phyloP scores from a whole-genome alignment of 2,329 filamentous ascomycete species.

The Exserohilum rostratum region DNA sequence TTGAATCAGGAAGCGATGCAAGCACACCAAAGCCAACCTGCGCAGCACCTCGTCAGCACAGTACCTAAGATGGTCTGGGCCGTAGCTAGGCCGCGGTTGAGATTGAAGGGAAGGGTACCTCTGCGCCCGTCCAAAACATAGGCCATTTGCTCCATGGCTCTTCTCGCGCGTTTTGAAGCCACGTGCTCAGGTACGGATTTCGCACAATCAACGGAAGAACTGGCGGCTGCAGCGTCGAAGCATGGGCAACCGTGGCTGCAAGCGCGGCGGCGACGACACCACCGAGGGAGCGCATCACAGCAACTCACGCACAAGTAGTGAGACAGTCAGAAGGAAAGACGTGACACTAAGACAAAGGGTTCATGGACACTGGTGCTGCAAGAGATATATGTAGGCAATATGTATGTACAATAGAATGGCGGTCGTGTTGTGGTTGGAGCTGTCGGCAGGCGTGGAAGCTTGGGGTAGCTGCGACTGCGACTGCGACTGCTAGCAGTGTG shows the following conservation, averaged over 20 bases:
- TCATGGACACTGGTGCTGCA: not conserved
- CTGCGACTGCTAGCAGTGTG: too few species aligned
- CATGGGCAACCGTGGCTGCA: constrained; percentile 52
- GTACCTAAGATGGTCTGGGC: not conserved
- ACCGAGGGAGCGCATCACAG: constrained; percentile 37
- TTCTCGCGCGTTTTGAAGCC: constrained; percentile 69
- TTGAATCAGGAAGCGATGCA: constrained; percentile 65
- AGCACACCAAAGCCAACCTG: constrained; percentile 68
- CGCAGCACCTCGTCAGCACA: constrained; percentile 16
- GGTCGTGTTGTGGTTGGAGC: constrained; percentile 13
- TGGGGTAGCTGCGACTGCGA: constrained; percentile 24
- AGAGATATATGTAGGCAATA: too few species aligned
- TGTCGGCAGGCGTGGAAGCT: constrained; percentile 25
- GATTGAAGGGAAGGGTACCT: constrained; percentile 49
- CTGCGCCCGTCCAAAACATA: constrained; percentile 79
- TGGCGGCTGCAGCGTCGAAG: constrained; percentile 62
- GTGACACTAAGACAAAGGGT: constrained; percentile 1
- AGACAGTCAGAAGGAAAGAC: not conserved
- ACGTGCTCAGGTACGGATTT: constrained; percentile 59
- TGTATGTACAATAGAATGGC: not conserved
- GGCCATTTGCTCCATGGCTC: constrained; percentile 85
- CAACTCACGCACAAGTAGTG: not conserved
- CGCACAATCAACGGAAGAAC: constrained; percentile 58
- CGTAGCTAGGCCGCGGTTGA: not conserved
- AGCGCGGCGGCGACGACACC: constrained; percentile 37